phyloP scores from a whole-genome alignment of 1,284 basidiomycete species.

The Fomitopsis pinicola region DNA sequence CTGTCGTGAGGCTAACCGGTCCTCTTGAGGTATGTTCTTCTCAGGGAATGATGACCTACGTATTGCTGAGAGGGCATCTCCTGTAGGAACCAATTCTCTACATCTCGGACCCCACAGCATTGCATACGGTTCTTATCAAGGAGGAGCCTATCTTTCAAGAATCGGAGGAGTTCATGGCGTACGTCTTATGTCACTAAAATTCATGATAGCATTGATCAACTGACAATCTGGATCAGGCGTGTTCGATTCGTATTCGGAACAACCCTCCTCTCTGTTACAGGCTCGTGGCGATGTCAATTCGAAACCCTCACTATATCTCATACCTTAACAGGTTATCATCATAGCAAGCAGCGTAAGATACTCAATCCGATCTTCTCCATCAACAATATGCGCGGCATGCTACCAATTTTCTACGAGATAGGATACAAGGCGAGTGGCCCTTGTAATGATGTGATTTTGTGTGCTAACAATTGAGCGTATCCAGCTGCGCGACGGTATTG shows the following conservation, averaged over 20 bases:
- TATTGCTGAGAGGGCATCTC: no score
- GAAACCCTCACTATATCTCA: no score
- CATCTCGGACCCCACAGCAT: background rate
- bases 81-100: background rate
- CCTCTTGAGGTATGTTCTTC: no score
- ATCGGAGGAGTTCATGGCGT: background rate
- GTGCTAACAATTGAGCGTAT: background rate
- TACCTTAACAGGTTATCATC: slow-evolving; percentile 1
- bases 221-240: no score
- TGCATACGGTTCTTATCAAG: background rate
- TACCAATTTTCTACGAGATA: slow-evolving; percentile 2
- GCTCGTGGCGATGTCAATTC: background rate
- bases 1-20: background rate
- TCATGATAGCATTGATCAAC: no score
- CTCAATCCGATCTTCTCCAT: slow-evolving; percentile 13
- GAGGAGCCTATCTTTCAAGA: background rate
- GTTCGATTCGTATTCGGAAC: no score
- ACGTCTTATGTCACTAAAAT: no score
- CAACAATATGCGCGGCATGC: slow-evolving; percentile 10
- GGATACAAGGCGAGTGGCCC: slow-evolving; percentile 5
- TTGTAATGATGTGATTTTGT: background rate
- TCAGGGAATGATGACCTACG: no score
- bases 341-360: slow-evolving; percentile 11
- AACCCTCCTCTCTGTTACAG: background rate
- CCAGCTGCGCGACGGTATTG: slow-evolving; percentile 18